Conservation (phyloP, 192 early-diverging fungal species). For the Entomortierella lignicola region DNA sequence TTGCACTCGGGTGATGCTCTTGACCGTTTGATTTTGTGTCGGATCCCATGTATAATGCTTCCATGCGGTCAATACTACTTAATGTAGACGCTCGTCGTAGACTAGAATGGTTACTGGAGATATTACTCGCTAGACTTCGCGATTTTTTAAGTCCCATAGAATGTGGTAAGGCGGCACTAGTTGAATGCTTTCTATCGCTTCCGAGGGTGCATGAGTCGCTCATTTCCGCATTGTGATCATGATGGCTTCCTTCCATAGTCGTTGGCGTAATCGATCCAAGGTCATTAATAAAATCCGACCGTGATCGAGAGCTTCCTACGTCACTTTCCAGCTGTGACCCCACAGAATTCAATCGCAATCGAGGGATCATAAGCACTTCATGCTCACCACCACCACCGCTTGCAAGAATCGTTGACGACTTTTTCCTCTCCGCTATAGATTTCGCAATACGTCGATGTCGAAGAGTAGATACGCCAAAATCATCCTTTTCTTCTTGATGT, state of each 20-base stretch:
- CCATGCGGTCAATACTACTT: not conserved
- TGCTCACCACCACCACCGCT: not conserved
- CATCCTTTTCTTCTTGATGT: not conserved
- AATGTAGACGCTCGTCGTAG: constrained; percentile 5
- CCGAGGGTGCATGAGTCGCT: not conserved
- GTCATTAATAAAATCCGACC: constrained; percentile 36
- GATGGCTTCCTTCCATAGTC: not conserved
- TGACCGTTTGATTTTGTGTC: no score
- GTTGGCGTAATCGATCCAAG: constrained; percentile 25
- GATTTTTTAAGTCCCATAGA: not conserved
- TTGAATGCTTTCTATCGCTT: not conserved
- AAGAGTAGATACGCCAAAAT: not conserved
- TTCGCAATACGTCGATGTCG: no score
- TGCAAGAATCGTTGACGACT: no score
- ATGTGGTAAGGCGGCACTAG: no score
- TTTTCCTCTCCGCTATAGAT: no score
- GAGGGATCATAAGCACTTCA: not conserved
- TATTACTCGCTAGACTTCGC: not conserved
- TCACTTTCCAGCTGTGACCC: not conserved
- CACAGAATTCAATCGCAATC: not conserved
- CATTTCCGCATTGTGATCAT: not conserved
- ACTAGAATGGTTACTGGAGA: not conserved
- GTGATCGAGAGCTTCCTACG: not conserved
- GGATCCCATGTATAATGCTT: no score
- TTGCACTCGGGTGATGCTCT: not conserved